A percentile compares a stretch with the other conserved stretches of the same genome.
Conservation (phyloP, 139 green algal species). For the Picochlorum costavermella region DNA sequence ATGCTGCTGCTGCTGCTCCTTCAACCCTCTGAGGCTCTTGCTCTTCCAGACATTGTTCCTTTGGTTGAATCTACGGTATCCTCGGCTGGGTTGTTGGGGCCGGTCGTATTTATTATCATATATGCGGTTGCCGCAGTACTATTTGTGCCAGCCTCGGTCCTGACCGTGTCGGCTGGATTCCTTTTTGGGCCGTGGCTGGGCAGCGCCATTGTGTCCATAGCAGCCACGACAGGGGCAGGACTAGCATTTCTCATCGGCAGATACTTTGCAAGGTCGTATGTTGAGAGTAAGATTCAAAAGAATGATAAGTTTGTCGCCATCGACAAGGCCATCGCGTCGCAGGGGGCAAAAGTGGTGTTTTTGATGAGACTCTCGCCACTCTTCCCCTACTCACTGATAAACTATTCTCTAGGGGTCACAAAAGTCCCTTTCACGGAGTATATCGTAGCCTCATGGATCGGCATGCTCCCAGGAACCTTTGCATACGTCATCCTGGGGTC, state of each 20-base stretch:
- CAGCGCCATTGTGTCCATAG: constrained; percentile 51
- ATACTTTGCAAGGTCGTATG: constrained; percentile 46
- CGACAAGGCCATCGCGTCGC: constrained; percentile 33
- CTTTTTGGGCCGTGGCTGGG: constrained; percentile 60
- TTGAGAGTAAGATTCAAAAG: constrained; percentile 26
- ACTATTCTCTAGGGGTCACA: constrained; percentile 62
- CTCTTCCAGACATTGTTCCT: neutral
- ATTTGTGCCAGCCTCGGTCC: constrained; percentile 57
- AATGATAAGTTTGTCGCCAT: constrained; percentile 38
- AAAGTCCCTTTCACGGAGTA: constrained; percentile 46
- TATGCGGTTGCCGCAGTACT: constrained; percentile 58
- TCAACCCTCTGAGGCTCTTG: neutral
- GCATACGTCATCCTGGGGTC: constrained; percentile 68
- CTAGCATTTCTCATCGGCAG: constrained; percentile 57
- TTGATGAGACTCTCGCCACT: constrained; percentile 65
- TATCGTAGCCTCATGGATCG: constrained; percentile 58
- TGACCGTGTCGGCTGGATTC: constrained; percentile 66
- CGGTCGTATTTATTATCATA: constrained; percentile 41
- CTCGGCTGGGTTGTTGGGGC: constrained; percentile 26
- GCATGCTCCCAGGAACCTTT: constrained; percentile 74
- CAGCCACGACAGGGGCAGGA: constrained; percentile 46
- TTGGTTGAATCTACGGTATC: constrained; percentile 1
- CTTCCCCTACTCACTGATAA: constrained; percentile 63
- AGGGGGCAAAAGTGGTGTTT: constrained; percentile 53
- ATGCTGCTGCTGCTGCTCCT: no score